Evolutionary conservation across 495 filamentous ascomycete species (phyloP), one percentile per base, ranked within the genome.

Genomic region (Chaetomidium leptoderma): DNA sequence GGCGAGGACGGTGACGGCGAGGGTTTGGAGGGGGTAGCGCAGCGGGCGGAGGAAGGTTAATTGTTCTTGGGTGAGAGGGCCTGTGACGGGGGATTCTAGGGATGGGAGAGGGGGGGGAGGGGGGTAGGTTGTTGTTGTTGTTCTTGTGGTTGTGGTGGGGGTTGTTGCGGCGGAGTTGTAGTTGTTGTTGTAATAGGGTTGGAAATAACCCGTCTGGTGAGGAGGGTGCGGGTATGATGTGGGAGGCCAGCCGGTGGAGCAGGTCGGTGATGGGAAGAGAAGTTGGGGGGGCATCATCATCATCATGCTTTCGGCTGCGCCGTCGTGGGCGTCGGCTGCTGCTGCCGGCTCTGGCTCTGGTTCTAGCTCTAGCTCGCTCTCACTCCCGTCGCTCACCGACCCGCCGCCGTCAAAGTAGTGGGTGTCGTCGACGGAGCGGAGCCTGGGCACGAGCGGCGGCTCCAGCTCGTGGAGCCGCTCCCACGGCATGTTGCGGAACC

Each of bases 381-480:
- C 72, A 7, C 72, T 77, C 69, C 74, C 78, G 57, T 80, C 78
- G 35, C 77, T 84, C 55, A 88, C 80, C n/a, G 83, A 74, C 36
- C 86, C 84, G 59, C 86, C 86, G 50, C 92, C 87, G 50, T 95
- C 88, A 60, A 96, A 96, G 67, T 95, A 96, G 55, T 88, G 86
- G 13, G 91, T 96, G 61, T 96, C 90, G 57, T 92, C 90, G 63
- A 80, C 77, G 24, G 78, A 74, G 32, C 75, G 78, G 30, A 95
- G 84, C 23, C 69, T 69, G 37, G 92, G 92, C 6, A 95, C 76
- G 59, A 89, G 87, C 5, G 91, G 92, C 11, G 92, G 90, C 33
- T 75, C 70, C 49, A 80, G 76, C 16, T 81, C 65, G 64, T 92
- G 89, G 27, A 90, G 71, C 0, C 77, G 74, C 24, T 85, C 82